Evolutionary conservation across 129 eudicot genomes (phyloP).

Genomic region (Scalesia atractyloides): DNA sequence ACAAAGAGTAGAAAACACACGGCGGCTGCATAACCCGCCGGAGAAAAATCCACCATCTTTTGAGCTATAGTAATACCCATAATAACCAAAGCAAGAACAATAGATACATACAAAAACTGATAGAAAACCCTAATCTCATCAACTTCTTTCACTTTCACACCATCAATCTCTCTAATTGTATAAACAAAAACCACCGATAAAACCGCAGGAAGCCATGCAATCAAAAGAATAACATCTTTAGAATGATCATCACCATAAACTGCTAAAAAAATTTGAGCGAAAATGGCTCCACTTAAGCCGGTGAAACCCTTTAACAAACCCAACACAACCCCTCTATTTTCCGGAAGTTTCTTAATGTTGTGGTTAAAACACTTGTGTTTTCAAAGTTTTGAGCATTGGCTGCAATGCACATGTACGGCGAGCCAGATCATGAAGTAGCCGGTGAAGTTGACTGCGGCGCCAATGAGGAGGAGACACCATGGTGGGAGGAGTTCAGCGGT

Average conservation of each 20-base stretch:
- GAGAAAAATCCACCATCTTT: slow-evolving; percentile 44
- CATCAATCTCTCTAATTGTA: slow-evolving; percentile 51
- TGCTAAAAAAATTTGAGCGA: slow-evolving; percentile 75
- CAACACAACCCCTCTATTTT: slow-evolving; percentile 61
- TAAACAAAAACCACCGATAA: slow-evolving; percentile 58
- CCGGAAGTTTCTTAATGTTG: slow-evolving; percentile 71
- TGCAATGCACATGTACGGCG: slow-evolving; percentile 71
- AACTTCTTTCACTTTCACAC: neutral
- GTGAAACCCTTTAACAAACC: slow-evolving; percentile 80
- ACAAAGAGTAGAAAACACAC: slow-evolving; percentile 56
- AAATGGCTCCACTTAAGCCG: slow-evolving; percentile 86
- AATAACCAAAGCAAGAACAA: slow-evolving; percentile 58
- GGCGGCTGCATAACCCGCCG: slow-evolving; percentile 49
- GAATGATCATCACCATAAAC: slow-evolving; percentile 66
- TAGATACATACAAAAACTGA: slow-evolving; percentile 49
- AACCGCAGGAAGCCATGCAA: slow-evolving; percentile 94
- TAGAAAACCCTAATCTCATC: slow-evolving; percentile 59
- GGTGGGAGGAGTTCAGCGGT: slow-evolving; percentile 72
- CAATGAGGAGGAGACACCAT: slow-evolving; percentile 66
- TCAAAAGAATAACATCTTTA: slow-evolving; percentile 55
- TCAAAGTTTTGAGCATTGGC: slow-evolving; percentile 92
- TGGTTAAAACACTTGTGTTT: slow-evolving; percentile 77
- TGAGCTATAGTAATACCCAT: slow-evolving; percentile 70
- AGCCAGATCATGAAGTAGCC: slow-evolving; percentile 94
- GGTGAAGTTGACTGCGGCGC: slow-evolving; percentile 62